Conservation (phyloP, 352 stramenopile genomes). For the Globisporangium cederbergense region DNA sequence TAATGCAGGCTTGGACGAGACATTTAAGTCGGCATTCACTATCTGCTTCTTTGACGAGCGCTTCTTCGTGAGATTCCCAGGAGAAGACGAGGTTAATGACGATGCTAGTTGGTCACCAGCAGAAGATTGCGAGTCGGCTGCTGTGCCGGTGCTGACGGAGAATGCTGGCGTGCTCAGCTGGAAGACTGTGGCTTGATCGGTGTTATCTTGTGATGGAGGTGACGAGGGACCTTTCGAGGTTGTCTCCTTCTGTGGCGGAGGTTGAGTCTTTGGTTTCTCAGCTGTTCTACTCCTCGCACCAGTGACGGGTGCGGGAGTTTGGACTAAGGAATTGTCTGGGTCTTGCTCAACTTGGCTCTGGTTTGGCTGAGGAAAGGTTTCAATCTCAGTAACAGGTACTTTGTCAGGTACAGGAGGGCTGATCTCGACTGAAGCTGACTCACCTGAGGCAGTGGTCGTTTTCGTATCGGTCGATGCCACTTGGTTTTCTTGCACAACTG, state of each 20-base stretch:
- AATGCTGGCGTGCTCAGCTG: background rate
- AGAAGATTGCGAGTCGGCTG: background rate
- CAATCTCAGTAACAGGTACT: background rate
- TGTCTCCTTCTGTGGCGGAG: background rate
- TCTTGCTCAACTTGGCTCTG: background rate
- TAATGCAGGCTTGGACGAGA: background rate
- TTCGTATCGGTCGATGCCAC: background rate
- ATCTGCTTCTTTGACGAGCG: background rate
- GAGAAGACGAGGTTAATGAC: background rate
- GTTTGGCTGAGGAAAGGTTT: background rate
- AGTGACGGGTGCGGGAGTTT: background rate
- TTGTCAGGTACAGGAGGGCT: background rate
- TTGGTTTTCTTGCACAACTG: background rate
- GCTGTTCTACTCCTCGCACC: background rate
- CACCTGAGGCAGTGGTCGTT: background rate
- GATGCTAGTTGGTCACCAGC: background rate
- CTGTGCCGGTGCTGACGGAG: background rate
- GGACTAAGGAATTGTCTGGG: background rate
- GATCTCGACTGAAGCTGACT: background rate
- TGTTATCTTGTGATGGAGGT: background rate
- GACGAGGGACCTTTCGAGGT: background rate
- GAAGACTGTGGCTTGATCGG: background rate
- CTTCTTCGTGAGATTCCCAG: background rate
- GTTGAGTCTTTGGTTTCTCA: background rate
- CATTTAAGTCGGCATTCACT: background rate